phyloP scores from a whole-genome alignment of 176 grass and related monocot genomes.

The Oryza australiensis region DNA sequence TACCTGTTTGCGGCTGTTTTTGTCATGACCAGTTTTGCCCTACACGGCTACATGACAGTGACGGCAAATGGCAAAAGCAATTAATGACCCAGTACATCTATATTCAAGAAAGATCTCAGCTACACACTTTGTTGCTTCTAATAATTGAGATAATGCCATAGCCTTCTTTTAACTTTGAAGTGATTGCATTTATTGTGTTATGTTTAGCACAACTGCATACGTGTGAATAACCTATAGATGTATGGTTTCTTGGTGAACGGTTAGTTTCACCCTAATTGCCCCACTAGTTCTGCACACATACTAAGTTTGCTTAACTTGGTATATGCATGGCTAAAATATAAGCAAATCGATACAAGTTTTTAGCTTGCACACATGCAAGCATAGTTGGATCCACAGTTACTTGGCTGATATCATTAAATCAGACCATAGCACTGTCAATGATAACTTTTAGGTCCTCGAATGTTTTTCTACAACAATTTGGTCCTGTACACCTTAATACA shows the following conservation, averaged over 20 bases:
- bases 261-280: neutral
- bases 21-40: neutral
- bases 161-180: neutral
- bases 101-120: neutral
- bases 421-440: neutral
- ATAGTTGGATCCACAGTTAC: neutral
- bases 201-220: neutral
- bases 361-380: neutral
- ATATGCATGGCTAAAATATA: neutral
- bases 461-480: neutral
- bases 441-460: neutral
- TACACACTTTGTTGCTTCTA: conserved; percentile 1
- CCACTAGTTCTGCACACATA: neutral
- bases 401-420: neutral
- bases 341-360: neutral
- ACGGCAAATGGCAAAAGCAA: neutral
- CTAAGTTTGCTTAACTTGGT: neutral
- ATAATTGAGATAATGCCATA: neutral
- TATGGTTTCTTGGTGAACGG: neutral
- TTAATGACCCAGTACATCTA: neutral
- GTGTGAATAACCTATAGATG: neutral
- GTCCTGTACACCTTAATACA: neutral
- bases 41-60: neutral
- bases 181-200: neutral
- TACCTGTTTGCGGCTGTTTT: neutral